Conservation (phyloP, 2,329 filamentous ascomycete genomes). For the Trichoderma guizhouense region DNA sequence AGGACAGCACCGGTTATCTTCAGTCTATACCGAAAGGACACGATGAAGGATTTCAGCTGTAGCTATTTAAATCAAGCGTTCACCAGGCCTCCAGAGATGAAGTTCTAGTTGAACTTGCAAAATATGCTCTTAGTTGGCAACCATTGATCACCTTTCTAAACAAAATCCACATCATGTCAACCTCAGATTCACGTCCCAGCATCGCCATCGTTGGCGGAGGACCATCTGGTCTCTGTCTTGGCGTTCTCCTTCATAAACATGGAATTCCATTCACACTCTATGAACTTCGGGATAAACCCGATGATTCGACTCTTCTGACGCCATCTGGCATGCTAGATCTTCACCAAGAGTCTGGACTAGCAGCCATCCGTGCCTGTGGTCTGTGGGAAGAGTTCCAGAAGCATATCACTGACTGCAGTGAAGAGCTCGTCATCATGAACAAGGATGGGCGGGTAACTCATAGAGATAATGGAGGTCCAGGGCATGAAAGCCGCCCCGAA, state of each 20-base stretch:
- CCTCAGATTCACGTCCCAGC: neutral
- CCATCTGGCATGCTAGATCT: conserved; percentile 48
- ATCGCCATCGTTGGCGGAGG: conserved; percentile 40
- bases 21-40: neutral
- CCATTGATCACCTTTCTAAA: neutral
- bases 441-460: conserved; percentile 27
- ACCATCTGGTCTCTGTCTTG: conserved; percentile 47
- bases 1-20: neutral
- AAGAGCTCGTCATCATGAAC: conserved; percentile 25
- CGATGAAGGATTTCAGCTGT: neutral
- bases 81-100: neutral
- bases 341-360: conserved; percentile 43
- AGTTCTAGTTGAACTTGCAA: neutral
- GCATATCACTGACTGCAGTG: conserved; percentile 31
- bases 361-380: conserved; percentile 42
- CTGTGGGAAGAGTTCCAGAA: conserved; percentile 42
- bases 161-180: neutral
- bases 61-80: neutral
- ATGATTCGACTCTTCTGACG: conserved; percentile 24
- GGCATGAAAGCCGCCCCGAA: conserved; percentile 32
- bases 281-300: conserved; percentile 33
- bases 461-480: conserved; percentile 23
- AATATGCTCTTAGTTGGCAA: neutral
- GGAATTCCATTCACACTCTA: conserved; percentile 35
- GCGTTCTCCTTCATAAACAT: conserved; percentile 41